These are phyloP conservation scores for Pythium oligandrum DNA, from an alignment of 352 stramenopile genomes.

Conservation along the genomic window DNA sequence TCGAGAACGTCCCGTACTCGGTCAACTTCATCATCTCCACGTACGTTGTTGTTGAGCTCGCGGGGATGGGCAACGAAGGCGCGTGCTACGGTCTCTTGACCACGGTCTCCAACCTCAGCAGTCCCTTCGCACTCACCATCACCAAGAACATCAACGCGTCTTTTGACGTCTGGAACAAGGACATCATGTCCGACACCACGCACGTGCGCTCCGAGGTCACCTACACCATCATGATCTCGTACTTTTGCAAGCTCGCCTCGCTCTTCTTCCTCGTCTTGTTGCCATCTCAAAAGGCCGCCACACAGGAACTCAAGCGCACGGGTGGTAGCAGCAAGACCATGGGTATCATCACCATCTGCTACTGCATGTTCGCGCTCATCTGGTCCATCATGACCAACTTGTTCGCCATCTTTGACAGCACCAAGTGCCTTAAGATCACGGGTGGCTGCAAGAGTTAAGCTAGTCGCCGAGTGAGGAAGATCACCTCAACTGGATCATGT, in stretches of 20 bases:
- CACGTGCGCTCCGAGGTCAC: conserved; percentile 27
- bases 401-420: conserved; percentile 25
- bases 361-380: conserved; percentile 21
- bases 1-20: conserved; percentile 21
- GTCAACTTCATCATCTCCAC: conserved; percentile 31
- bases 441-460: conserved; percentile 15
- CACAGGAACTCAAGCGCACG: conserved; percentile 24
- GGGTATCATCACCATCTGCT: conserved; percentile 17
- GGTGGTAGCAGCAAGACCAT: conserved; percentile 18
- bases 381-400: conserved; percentile 26
- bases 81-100: conserved; percentile 33
- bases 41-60: conserved; percentile 29
- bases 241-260: conserved; percentile 20
- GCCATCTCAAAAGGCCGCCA: conserved; percentile 23
- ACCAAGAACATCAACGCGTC: conserved; percentile 26
- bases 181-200: conserved; percentile 19
- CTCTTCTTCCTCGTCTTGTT: conserved; percentile 22
- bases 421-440: conserved; percentile 25
- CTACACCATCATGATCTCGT: conserved; percentile 25
- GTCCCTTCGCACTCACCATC: conserved; percentile 22
- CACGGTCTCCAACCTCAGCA: conserved; percentile 25
- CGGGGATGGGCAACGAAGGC: conserved; percentile 29
- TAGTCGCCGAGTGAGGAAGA: neutral
- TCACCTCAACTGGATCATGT: neutral
- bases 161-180: conserved; percentile 24